Conservation (phyloP, 495 filamentous ascomycete species). For the Cenococcum geophilum region DNA sequence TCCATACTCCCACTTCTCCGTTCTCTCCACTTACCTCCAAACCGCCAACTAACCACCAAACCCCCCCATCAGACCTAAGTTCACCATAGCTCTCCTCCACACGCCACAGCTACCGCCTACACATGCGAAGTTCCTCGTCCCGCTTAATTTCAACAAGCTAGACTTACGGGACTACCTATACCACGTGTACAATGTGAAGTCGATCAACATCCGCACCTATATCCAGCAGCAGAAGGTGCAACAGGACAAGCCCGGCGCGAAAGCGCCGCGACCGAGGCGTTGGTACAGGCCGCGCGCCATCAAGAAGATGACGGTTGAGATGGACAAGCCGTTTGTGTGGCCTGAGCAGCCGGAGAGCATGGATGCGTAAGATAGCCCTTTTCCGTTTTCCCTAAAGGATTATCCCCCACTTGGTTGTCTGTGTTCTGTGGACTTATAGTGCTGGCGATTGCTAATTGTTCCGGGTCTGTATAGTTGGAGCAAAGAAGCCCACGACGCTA, state of each 20-base stretch:
- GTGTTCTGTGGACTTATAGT: no score
- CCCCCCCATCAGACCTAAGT: conserved; percentile 59
- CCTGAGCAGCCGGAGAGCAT: conserved; percentile 58
- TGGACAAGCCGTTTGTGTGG: conserved; percentile 78
- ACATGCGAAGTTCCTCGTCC: conserved; percentile 78
- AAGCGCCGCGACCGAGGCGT: conserved; percentile 33
- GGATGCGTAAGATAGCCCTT: conserved; percentile 44
- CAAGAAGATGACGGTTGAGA: conserved; percentile 89
- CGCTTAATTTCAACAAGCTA: conserved; percentile 83
- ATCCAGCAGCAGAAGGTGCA: conserved; percentile 61
- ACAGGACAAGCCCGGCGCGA: conserved; percentile 39
- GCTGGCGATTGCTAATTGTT: no score
- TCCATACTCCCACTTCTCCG: no score
- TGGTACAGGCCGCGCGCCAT: conserved; percentile 55
- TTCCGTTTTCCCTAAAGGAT: background rate
- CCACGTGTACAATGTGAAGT: conserved; percentile 63
- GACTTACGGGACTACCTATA: conserved; percentile 86
- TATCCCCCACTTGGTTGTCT: no score
- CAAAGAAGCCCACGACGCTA: conserved; percentile 42
- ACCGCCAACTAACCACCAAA: conserved; percentile 1
- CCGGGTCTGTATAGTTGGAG: conserved; percentile 44
- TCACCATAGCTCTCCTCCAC: conserved; percentile 68
- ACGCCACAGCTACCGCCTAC: conserved; percentile 64
- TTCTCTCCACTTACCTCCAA: background rate
- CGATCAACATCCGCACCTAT: conserved; percentile 66